Evolutionary conservation across 768 basidiomycete genomes (phyloP).

Genomic region (Boletus edulis): DNA sequence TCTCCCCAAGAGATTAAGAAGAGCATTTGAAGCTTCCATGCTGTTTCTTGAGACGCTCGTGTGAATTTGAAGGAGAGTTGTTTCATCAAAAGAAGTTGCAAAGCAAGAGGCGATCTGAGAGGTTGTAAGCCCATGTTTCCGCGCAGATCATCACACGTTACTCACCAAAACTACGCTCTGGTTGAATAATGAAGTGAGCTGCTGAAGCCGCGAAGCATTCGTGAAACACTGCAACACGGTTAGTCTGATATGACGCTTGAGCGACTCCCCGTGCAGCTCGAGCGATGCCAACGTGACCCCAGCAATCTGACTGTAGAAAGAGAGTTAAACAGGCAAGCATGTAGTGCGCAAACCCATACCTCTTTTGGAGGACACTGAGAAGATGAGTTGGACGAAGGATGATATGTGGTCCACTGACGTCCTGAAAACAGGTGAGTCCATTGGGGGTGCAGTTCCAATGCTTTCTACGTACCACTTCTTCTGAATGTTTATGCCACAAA

Average conservation of each 20-base stretch:
- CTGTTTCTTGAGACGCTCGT: conserved; percentile 1
- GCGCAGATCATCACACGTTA: neutral
- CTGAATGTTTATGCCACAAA: conserved; percentile 39
- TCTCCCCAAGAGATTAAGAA: conserved; percentile 32
- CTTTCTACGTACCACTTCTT: conserved; percentile 6
- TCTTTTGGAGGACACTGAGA: conserved; percentile 35
- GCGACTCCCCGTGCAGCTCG: conserved; percentile 34
- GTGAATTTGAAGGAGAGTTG: conserved; percentile 14
- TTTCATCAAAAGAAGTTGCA: conserved; percentile 35
- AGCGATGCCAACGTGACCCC: conserved; percentile 40
- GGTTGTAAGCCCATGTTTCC: conserved; percentile 2
- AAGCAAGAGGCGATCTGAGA: conserved; percentile 44
- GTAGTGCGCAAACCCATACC: conserved; percentile 31
- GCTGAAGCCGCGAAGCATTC: conserved; percentile 37
- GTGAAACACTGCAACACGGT: conserved; percentile 39
- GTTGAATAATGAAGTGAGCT: conserved; percentile 41
- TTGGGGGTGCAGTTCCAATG: neutral
- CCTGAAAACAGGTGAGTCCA: conserved; percentile 14
- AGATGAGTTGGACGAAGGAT: conserved; percentile 47
- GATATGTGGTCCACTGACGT: conserved; percentile 35
- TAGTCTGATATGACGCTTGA: conserved; percentile 40
- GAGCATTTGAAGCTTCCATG: conserved; percentile 19
- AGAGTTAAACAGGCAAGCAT: neutral
- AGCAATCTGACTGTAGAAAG: conserved; percentile 38
- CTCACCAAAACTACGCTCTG: conserved; percentile 43